These are phyloP conservation scores for Stagonosporopsis vannaccii DNA, from an alignment of 2,329 filamentous ascomycete species.

Conservation along the genomic window DNA sequence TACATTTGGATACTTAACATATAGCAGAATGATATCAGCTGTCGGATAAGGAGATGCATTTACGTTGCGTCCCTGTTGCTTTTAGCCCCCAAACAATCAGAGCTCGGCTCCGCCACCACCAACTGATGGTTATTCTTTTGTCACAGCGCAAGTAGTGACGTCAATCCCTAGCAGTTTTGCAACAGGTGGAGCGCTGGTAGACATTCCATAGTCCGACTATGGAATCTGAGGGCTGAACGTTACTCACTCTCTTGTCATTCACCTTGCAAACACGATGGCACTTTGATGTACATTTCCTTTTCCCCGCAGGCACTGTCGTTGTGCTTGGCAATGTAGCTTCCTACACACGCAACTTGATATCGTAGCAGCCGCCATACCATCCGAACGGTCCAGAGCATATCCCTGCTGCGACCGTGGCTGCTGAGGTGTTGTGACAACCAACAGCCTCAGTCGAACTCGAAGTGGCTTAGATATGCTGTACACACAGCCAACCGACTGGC, in stretches of 20 bases:
- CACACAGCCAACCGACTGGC: neutral
- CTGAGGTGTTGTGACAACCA: neutral
- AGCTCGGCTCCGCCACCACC: constrained; percentile 5
- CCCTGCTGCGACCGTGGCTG: neutral
- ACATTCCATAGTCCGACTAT: neutral
- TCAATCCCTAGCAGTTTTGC: neutral
- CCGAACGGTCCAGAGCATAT: constrained; percentile 3
- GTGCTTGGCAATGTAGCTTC: neutral
- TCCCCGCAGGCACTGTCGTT: neutral
- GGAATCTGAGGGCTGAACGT: neutral
- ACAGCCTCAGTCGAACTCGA: neutral
- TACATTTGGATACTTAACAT: neutral
- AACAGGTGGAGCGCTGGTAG: neutral
- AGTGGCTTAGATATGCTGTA: neutral
- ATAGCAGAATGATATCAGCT: neutral
- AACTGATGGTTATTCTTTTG: neutral
- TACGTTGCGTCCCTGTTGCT: neutral
- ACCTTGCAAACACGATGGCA: neutral
- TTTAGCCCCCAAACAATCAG: constrained; percentile 1
- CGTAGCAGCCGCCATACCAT: neutral
- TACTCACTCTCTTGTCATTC: neutral
- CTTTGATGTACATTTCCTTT: neutral
- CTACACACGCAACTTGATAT: neutral
- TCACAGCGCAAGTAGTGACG: neutral
- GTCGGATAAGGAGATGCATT: neutral